phyloP scores from a whole-genome alignment of 2,329 filamentous ascomycete genomes.

The Penicillium thymicola region DNA sequence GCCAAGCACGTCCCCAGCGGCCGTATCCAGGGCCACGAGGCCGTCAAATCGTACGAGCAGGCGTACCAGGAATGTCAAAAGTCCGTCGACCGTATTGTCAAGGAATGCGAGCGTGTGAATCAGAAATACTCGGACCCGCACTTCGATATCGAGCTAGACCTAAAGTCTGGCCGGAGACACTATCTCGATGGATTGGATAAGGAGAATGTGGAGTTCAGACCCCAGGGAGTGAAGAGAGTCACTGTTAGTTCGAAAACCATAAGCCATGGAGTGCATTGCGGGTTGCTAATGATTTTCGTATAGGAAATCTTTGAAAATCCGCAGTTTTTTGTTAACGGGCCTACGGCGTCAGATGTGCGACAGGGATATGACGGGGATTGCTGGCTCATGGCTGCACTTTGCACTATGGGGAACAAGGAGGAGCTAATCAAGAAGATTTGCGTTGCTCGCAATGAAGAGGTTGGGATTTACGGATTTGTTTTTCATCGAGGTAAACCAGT shows the following conservation, averaged over 20 bases:
- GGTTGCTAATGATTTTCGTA: conserved; percentile 5
- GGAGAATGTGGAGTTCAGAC: conserved; percentile 45
- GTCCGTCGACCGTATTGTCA: conserved; percentile 57
- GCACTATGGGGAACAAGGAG: conserved; percentile 70
- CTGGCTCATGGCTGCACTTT: conserved; percentile 79
- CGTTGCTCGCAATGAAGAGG: conserved; percentile 66
- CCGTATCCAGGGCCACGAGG: conserved; percentile 54
- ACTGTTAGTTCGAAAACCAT: conserved; percentile 35
- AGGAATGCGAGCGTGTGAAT: conserved; percentile 70
- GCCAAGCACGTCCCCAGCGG: conserved; percentile 56
- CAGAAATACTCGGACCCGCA: conserved; percentile 84
- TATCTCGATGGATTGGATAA: conserved; percentile 50
- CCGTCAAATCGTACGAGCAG: conserved; percentile 67
- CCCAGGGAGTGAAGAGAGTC: conserved; percentile 73
- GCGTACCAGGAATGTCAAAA: conserved; percentile 66
- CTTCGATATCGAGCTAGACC: conserved; percentile 77
- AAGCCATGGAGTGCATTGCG: no score
- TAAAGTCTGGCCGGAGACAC: conserved; percentile 57
- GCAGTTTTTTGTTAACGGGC: conserved; percentile 73
- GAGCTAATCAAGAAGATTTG: conserved; percentile 71
- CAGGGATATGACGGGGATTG: conserved; percentile 79
- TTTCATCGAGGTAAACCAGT: conserved; percentile 62
- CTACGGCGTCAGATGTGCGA: conserved; percentile 71
- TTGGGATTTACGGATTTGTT: conserved; percentile 82
- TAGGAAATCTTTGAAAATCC: conserved; percentile 75